Conservation (phyloP, 2,329 filamentous ascomycete species). For the Cladosporium cucumerinum region DNA sequence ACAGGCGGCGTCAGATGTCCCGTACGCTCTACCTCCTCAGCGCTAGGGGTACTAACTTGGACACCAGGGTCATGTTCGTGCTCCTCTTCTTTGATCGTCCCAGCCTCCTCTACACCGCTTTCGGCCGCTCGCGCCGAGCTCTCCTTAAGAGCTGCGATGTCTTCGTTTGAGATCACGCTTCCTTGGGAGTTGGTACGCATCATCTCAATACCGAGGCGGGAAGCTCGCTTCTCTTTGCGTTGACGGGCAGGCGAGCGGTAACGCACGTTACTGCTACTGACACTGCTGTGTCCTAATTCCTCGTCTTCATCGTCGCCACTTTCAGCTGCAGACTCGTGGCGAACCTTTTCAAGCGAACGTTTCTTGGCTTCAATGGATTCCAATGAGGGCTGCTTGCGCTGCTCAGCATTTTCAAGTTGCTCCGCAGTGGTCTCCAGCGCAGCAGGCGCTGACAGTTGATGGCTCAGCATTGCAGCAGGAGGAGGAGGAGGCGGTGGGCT, state of each 20-base stretch:
- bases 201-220: slow-evolving; percentile 94
- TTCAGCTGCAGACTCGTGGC: slow-evolving; percentile 68
- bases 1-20: slow-evolving; percentile 49
- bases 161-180: slow-evolving; percentile 58
- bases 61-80: slow-evolving; percentile 12
- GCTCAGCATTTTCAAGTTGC: slow-evolving; percentile 27
- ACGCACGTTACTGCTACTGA: slow-evolving; percentile 24
- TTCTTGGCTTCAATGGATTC: slow-evolving; percentile 73
- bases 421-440: slow-evolving; percentile 25
- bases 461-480: slow-evolving; percentile 53
- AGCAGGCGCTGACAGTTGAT: slow-evolving; percentile 65
- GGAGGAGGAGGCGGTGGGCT: slow-evolving; percentile 31
- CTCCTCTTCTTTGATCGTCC: slow-evolving; percentile 39
- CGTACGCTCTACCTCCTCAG: slow-evolving; percentile 34
- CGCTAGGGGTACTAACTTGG: slow-evolving; percentile 19
- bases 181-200: slow-evolving; percentile 95
- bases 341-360: slow-evolving; percentile 69
- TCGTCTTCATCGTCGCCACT: slow-evolving; percentile 95
- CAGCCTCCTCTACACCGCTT: slow-evolving; percentile 14
- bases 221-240: slow-evolving; percentile 49
- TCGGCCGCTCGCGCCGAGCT: slow-evolving; percentile 20
- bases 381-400: slow-evolving; percentile 62
- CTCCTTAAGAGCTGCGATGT: slow-evolving; percentile 36
- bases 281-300: slow-evolving; percentile 61
- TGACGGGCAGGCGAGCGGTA: slow-evolving; percentile 24